Conservation (phyloP, 2,329 filamentous ascomycete species). For the Spiromastix sp. region DNA sequence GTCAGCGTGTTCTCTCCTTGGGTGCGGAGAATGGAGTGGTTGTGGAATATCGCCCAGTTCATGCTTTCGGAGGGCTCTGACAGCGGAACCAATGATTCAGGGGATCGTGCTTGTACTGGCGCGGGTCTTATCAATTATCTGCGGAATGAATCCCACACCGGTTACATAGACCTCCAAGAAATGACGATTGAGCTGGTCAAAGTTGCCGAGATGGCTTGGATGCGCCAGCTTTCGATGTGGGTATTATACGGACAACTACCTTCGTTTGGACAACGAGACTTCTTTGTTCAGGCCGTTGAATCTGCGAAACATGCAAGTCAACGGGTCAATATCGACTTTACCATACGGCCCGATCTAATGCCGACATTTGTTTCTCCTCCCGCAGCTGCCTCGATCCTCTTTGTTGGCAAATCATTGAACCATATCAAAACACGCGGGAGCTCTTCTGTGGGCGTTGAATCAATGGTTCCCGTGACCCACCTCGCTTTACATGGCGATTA, state of each 20-base stretch:
- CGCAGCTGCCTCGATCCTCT: conserved; percentile 74
- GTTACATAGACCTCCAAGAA: conserved; percentile 75
- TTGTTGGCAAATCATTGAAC: conserved; percentile 81
- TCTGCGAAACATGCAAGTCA: conserved; percentile 27
- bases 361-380: conserved; percentile 68
- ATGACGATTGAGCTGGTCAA: conserved; percentile 62
- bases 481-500: conserved; percentile 39
- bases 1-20: conserved; percentile 79
- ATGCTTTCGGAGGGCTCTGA: conserved; percentile 42
- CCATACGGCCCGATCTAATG: conserved; percentile 49
- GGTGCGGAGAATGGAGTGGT: conserved; percentile 76
- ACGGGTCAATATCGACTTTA: conserved; percentile 44
- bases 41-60: conserved; percentile 62
- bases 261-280: conserved; percentile 67
- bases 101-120: conserved; percentile 45
- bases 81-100: conserved; percentile 5
- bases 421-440: conserved; percentile 55
- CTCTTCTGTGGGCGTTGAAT: conserved; percentile 21
- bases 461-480: conserved; percentile 45
- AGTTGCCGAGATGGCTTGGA: conserved; percentile 79
- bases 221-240: conserved; percentile 85
- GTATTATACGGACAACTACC: conserved; percentile 79
- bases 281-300: conserved; percentile 57
- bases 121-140: conserved; percentile 68
- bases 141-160: conserved; percentile 68